Conservation (phyloP, 139 green algal species). For the Raphidocelis subcapitata region DNA sequence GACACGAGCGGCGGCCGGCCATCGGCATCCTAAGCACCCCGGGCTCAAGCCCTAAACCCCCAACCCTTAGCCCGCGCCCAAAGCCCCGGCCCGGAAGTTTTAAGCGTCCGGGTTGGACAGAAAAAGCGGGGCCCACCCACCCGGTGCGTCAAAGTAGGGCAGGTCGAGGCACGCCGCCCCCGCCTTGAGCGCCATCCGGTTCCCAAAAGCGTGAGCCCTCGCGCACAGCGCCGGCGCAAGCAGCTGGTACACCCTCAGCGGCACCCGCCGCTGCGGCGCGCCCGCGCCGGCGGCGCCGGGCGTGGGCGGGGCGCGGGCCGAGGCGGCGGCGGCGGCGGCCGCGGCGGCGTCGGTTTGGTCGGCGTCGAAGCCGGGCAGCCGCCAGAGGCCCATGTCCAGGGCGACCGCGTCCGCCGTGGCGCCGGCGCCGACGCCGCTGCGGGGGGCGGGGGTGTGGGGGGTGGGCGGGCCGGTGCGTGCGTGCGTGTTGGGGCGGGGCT, state of each 20-base stretch:
- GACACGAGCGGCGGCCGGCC: too few relatives aligned
- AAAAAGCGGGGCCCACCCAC: too few relatives aligned
- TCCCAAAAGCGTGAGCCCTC: conserved; percentile 23
- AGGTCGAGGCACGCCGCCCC: conserved; percentile 25
- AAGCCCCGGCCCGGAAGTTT: too few relatives aligned
- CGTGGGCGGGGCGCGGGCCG: not conserved
- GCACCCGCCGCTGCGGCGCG: too few relatives aligned
- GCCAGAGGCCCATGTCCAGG: conserved; percentile 45
- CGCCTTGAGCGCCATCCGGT: conserved; percentile 27
- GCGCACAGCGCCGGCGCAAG: conserved; percentile 5
- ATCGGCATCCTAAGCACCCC: too few relatives aligned
- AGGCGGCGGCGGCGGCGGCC: not conserved
- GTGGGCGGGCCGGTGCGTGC: too few relatives aligned
- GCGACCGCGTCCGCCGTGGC: conserved; percentile 15
- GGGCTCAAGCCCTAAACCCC: too few relatives aligned
- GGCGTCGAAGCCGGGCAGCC: not conserved
- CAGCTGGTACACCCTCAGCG: conserved; percentile 24
- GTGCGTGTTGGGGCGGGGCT: too few relatives aligned
- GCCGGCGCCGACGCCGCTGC: not conserved
- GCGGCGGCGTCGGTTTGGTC: not conserved
- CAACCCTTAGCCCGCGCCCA: too few relatives aligned
- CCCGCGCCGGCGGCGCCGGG: too few relatives aligned
- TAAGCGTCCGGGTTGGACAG: too few relatives aligned
- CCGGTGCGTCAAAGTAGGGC: conserved; percentile 30
- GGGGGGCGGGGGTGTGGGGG: too few relatives aligned